A percentile compares a stretch with the other conserved stretches of the same genome.
Evolutionary conservation across 257 asterid species (phyloP).

Genomic region (Petunia secreta): DNA sequence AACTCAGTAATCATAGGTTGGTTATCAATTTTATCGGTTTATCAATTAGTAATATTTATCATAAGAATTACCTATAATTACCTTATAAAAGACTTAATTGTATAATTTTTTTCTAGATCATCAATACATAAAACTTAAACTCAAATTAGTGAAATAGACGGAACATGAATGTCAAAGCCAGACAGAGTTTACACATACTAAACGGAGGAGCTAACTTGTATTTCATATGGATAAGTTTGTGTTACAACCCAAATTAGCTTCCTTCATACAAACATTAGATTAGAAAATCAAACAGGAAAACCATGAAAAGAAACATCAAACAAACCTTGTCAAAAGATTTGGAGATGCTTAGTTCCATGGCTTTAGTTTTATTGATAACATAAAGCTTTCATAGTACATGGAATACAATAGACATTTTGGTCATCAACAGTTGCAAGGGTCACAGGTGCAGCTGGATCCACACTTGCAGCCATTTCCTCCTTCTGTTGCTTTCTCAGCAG

Average conservation of each 20-base stretch:
- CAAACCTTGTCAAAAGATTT: constrained; percentile 1
- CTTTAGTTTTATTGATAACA: neutral
- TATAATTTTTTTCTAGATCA: neutral
- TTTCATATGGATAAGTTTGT: neutral
- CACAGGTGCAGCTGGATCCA: constrained; percentile 43
- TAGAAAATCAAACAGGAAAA: neutral
- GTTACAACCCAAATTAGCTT: constrained; percentile 8
- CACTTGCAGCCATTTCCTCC: constrained; percentile 48
- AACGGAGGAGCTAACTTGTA: neutral
- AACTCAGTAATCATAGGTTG: too few species aligned
- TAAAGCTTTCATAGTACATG: neutral
- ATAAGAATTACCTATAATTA: neutral
- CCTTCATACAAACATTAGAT: constrained; percentile 19
- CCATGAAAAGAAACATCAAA: constrained; percentile 8
- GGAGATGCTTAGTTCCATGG: constrained; percentile 18
- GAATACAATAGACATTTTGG: neutral
- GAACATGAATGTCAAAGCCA: neutral
- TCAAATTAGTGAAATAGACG: too few species aligned
- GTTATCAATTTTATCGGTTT: too few species aligned
- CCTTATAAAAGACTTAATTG: neutral
- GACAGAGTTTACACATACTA: neutral
- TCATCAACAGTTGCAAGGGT: constrained; percentile 46
- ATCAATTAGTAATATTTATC: too few species aligned
- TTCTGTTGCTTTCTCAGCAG: constrained; percentile 42
- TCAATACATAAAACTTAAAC: neutral